phyloP scores from a whole-genome alignment of 2,329 filamentous ascomycete species.

The Curvularia verruculosa region DNA sequence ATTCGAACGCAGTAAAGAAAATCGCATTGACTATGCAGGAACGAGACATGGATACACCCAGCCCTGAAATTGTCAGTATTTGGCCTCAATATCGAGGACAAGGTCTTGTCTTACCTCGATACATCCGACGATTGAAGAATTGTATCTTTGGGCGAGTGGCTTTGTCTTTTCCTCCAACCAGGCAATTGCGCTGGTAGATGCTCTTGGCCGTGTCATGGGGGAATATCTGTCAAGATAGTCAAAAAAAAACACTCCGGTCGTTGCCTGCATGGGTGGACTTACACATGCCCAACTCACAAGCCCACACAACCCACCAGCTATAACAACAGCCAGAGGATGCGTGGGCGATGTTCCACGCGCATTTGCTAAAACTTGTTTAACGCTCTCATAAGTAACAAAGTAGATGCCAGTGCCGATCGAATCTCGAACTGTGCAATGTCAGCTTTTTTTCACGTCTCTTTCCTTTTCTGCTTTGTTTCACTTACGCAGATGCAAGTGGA shows the following conservation, averaged over 20 bases:
- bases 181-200: conserved; percentile 81
- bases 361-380: conserved; percentile 80
- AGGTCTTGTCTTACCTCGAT: conserved; percentile 65
- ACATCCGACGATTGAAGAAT: conserved; percentile 79
- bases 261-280: conserved; percentile 43
- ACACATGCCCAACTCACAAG: conserved; percentile 84
- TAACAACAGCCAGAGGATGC: conserved; percentile 77
- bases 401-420: conserved; percentile 84
- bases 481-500: conserved; percentile 78
- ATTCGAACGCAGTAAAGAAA: conserved; percentile 88
- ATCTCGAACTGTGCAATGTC: conserved; percentile 68
- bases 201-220: conserved; percentile 82
- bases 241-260: conserved; percentile 6
- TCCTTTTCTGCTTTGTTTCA: neutral
- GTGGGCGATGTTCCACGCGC: conserved; percentile 75
- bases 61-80: conserved; percentile 43
- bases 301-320: conserved; percentile 80
- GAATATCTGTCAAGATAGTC: conserved; percentile 52
- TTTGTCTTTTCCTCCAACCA: conserved; percentile 69
- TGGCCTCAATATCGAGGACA: neutral
- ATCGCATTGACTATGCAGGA: conserved; percentile 85
- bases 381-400: conserved; percentile 87
- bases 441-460: conserved; percentile 12
- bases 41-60: conserved; percentile 82
- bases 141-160: conserved; percentile 69